Evolutionary conservation across 2,329 filamentous ascomycete genomes (phyloP).

Genomic region (Onygenales sp.): DNA sequence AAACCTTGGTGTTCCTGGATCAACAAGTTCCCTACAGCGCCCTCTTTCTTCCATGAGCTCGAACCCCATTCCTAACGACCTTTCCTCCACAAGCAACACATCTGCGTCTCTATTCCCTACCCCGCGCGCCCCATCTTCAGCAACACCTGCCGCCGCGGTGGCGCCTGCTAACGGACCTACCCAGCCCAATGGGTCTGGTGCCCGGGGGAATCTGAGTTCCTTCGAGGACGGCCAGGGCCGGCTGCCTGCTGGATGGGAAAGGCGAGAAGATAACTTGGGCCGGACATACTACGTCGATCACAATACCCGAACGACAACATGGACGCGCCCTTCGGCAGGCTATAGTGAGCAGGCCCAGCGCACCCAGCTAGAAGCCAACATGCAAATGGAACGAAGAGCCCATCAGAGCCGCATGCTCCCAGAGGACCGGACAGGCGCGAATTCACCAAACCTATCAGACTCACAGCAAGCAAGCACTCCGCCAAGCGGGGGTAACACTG

Average conservation of each 20-base stretch:
- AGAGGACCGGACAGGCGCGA: slow-evolving; percentile 88
- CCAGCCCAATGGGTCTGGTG: slow-evolving; percentile 25
- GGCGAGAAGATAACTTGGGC: slow-evolving; percentile 87
- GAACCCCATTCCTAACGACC: slow-evolving; percentile 20
- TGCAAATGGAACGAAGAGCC: slow-evolving; percentile 81
- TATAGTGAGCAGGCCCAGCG: slow-evolving; percentile 68
- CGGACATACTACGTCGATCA: slow-evolving; percentile 98
- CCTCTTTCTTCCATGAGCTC: slow-evolving; percentile 21
- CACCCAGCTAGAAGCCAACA: slow-evolving; percentile 76
- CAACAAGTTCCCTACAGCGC: slow-evolving; percentile 17
- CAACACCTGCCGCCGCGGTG: slow-evolving; percentile 30
- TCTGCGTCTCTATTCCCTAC: slow-evolving; percentile 26
- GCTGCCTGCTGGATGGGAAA: slow-evolving; percentile 88
- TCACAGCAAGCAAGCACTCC: slow-evolving; percentile 34
- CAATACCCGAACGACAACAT: slow-evolving; percentile 92
- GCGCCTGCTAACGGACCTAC: slow-evolving; percentile 30
- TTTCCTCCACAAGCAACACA: slow-evolving; percentile 20
- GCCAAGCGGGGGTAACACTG: slow-evolving; percentile 36
- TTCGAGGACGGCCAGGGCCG: slow-evolving; percentile 96
- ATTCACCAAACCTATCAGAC: slow-evolving; percentile 66
- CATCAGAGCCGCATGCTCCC: slow-evolving; percentile 94
- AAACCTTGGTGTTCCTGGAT: neutral
- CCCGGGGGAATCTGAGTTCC: slow-evolving; percentile 62
- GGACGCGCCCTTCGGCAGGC: slow-evolving; percentile 77
- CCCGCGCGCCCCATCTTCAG: slow-evolving; percentile 24